Conservation (phyloP, 495 filamentous ascomycete species). For the Stereocaulon alpinum region DNA sequence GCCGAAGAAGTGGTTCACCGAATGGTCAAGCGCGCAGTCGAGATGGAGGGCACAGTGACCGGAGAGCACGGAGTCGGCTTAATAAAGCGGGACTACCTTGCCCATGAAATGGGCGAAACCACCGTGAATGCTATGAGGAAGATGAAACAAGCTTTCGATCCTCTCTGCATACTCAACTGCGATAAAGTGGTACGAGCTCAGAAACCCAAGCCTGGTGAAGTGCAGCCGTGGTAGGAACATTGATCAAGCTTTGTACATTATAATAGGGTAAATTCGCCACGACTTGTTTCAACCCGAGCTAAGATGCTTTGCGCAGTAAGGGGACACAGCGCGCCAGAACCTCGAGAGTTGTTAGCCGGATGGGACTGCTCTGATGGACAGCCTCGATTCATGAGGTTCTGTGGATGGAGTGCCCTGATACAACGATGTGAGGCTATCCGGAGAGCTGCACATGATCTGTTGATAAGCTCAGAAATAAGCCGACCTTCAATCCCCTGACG, state of each 20-base stretch:
- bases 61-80: conserved; percentile 76
- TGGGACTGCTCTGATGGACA: no score
- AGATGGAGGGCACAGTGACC: conserved; percentile 75
- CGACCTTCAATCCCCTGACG: no score
- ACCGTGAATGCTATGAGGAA: conserved; percentile 76
- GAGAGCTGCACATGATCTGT: no score
- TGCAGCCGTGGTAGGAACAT: conserved; percentile 17
- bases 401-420: no score
- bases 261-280: not conserved
- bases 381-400: no score
- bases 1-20: conserved; percentile 65
- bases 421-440: no score
- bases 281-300: no score
- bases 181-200: conserved; percentile 68
- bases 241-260: not conserved
- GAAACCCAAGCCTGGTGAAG: conserved; percentile 17
- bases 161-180: conserved; percentile 65
- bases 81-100: conserved; percentile 71
- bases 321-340: no score
- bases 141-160: conserved; percentile 68
- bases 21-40: conserved; percentile 75
- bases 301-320: no score
- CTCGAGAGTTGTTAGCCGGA: no score
- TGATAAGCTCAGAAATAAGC: no score
- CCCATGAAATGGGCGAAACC: conserved; percentile 57